phyloP scores from a whole-genome alignment of 208 protist species.

The Leishmania guyanensis region DNA sequence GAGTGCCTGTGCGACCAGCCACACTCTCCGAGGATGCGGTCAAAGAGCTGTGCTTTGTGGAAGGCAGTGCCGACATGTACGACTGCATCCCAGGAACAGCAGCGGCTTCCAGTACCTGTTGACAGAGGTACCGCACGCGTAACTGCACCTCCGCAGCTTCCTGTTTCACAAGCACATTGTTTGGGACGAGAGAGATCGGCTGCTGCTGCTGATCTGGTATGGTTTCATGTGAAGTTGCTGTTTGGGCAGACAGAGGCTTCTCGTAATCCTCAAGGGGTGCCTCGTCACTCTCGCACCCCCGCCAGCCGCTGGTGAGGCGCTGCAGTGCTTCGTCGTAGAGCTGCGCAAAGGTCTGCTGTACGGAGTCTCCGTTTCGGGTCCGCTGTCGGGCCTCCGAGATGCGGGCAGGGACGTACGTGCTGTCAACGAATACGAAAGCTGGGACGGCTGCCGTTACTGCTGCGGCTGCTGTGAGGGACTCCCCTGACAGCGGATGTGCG shows the following conservation, averaged over 20 bases:
- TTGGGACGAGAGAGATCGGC: background rate
- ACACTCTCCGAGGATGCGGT: background rate
- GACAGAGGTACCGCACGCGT: constrained; percentile 30
- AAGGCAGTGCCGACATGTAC: background rate
- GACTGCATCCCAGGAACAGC: constrained; percentile 15
- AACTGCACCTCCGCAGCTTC: constrained; percentile 3
- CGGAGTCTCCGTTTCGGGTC: background rate
- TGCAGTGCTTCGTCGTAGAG: constrained; percentile 23
- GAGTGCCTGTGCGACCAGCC: background rate
- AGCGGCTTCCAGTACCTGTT: constrained; percentile 22
- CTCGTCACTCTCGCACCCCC: background rate
- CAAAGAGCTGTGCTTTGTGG: no score
- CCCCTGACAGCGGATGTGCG: background rate
- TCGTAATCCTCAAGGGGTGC: background rate
- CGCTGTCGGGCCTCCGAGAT: constrained; percentile 13
- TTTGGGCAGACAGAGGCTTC: background rate
- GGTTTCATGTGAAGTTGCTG: background rate
- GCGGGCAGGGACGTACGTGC: constrained; percentile 13
- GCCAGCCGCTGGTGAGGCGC: background rate
- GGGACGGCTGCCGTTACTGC: background rate
- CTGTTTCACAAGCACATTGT: background rate
- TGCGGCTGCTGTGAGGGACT: background rate
- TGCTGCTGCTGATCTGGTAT: background rate
- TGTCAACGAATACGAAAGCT: constrained; percentile 29
- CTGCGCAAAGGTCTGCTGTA: constrained; percentile 9